Conservation (phyloP, 129 eudicot species). For the Daucus carota region DNA sequence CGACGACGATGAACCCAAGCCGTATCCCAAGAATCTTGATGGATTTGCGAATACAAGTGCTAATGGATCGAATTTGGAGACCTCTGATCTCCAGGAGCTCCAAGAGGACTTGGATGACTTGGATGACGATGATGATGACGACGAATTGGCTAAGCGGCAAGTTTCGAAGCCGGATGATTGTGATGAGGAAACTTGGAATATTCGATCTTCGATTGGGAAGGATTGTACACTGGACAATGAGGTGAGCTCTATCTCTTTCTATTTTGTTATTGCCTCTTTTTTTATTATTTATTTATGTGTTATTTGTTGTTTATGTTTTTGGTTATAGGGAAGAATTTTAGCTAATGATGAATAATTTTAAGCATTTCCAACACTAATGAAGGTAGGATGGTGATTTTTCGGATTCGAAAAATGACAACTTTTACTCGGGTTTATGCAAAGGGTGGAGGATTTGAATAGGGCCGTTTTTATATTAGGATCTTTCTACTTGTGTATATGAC, state of each 20-base stretch:
- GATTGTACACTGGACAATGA: slow-evolving; percentile 65
- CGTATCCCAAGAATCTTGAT: slow-evolving; percentile 15
- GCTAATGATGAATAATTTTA: no score
- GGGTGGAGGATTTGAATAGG: no score
- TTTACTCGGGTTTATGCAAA: no score
- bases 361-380: no score
- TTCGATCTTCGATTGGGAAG: slow-evolving; percentile 54
- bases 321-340: no score
- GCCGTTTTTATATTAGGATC: neutral
- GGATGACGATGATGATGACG: slow-evolving; percentile 21
- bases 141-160: slow-evolving; percentile 1
- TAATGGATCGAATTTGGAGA: neutral
- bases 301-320: no score
- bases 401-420: no score
- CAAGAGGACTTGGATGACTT: slow-evolving; percentile 26
- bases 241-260: neutral
- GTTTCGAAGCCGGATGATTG: slow-evolving; percentile 7
- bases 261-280: no score
- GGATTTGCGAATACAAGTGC: neutral
- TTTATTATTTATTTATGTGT: no score
- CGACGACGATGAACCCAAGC: slow-evolving; percentile 16
- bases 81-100: no score
- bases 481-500: neutral
- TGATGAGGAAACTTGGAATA: slow-evolving; percentile 46
- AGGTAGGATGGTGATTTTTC: no score